Percentiles rank a stretch among this genome's conserved stretches.
These are phyloP conservation scores for Bacterosira constricta DNA, from an alignment of 108 stramenopile species.

Conservation along the genomic window DNA sequence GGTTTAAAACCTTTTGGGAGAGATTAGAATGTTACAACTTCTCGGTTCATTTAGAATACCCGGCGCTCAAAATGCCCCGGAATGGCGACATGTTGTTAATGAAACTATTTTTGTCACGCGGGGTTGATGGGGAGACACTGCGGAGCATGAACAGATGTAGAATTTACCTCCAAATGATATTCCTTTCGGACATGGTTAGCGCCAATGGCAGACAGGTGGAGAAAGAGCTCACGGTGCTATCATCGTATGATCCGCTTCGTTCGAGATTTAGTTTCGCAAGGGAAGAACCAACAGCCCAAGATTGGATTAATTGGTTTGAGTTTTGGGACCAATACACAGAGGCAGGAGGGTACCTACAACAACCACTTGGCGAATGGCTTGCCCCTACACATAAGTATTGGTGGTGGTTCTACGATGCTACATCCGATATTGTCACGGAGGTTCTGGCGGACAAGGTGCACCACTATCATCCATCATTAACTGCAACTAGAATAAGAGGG, in stretches of 20 bases:
- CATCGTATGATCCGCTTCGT: neutral
- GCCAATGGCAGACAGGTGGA: slow-evolving; percentile 2
- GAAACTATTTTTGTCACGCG: neutral
- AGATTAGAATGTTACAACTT: neutral
- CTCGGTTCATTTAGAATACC: neutral
- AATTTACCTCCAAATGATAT: neutral
- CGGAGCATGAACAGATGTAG: neutral
- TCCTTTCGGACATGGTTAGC: slow-evolving; percentile 2
- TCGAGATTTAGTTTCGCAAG: neutral
- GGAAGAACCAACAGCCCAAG: neutral
- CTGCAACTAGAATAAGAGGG: no score
- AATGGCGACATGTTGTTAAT: neutral
- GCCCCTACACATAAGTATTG: no score
- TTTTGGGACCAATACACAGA: neutral
- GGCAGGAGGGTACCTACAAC: neutral
- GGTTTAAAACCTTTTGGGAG: neutral
- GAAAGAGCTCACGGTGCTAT: neutral
- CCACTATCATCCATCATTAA: no score
- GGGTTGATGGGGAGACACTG: neutral
- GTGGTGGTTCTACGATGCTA: no score
- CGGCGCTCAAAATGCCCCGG: neutral
- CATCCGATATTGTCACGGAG: no score
- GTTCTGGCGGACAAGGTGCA: no score
- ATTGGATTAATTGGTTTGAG: neutral
- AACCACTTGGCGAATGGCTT: neutral